Evolutionary conservation across 257 asterid genomes (phyloP).

Genomic region (Solanum sparsipilum): DNA sequence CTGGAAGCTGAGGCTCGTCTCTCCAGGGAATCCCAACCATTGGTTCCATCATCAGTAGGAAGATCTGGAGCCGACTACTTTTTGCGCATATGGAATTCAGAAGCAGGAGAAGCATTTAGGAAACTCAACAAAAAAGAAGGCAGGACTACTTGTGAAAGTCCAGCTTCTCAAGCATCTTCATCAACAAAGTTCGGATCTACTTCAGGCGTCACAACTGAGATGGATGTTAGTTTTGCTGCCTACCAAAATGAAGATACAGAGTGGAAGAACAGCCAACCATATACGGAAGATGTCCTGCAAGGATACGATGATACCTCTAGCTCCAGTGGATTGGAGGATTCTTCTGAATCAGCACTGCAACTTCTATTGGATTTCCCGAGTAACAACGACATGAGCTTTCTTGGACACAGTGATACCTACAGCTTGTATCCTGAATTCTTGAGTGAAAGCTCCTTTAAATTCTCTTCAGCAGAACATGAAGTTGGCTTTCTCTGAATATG

Average conservation of each 20-base stretch:
- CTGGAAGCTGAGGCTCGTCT: slow-evolving; percentile 93
- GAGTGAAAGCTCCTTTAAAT: slow-evolving; percentile 6
- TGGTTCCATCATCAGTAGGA: slow-evolving; percentile 13
- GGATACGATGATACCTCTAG: slow-evolving; percentile 29
- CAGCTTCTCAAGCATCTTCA: slow-evolving; percentile 23
- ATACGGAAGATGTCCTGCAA: slow-evolving; percentile 6
- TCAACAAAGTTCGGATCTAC: slow-evolving; percentile 34
- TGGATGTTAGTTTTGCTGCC: slow-evolving; percentile 11
- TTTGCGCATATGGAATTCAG: slow-evolving; percentile 78
- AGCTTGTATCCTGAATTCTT: slow-evolving; percentile 16
- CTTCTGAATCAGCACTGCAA: slow-evolving; percentile 71
- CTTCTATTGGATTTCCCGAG: slow-evolving; percentile 66
- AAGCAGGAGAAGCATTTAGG: slow-evolving; percentile 66
- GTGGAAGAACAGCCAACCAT: slow-evolving; percentile 17
- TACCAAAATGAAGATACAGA: slow-evolving; percentile 22
- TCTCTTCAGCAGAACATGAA: background rate
- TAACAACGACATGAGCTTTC: slow-evolving; percentile 82
- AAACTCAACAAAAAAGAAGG: slow-evolving; percentile 21
- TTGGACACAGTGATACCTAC: slow-evolving; percentile 31
- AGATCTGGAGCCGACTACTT: slow-evolving; percentile 38
- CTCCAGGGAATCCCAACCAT: slow-evolving; percentile 46
- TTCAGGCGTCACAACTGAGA: slow-evolving; percentile 36
- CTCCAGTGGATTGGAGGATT: slow-evolving; percentile 61
- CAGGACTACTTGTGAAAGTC: slow-evolving; percentile 11
- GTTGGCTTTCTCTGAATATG: slow-evolving; percentile 3